Evolutionary conservation across 225 moss, liverwort and hornwort species (phyloP), one percentile per base, ranked within the genome.

Genomic region (Rhytidiadelphus loreus): DNA sequence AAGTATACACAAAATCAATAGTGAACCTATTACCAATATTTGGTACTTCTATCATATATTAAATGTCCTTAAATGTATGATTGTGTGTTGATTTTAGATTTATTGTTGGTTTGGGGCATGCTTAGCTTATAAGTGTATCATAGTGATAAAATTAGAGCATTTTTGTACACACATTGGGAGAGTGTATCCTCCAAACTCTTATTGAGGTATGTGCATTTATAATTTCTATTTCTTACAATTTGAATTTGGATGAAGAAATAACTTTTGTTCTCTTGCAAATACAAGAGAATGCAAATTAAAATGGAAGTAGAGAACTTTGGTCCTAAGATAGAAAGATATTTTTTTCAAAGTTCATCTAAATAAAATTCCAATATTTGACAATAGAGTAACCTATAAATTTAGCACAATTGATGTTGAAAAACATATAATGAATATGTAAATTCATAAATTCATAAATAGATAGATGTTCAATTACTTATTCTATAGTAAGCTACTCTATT

Each of bases 141-240:
- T 70, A 15, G 13, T 26, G 16, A 28, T 71, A 2, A 71, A 71
- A 71, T 44, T 44, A 43, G 28, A 71, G 9, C 9, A 43, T 28
- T 43, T 71, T 71, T 26, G 5, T 15, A 26, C 0, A 1, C 2
- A 5, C 41, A 0, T 70, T 41, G 0, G 1, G 3, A 41, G 14
- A 41, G 8, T 37, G 6, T 12, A 2, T 16, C 28, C 0, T 43
- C 16, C 6, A 71, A 71, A 9, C 0, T 43, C 3, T 43, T 71
- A 16, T 5, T 16, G 2, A 71, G 9, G 16, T 71, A 16, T 43
- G 9, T 71, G 3, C 16, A 28, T 28, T 3, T 9, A 28, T 71
- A 43, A 28, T 71, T 26, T 9, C 5, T 3, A 71, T 16, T 44
- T 71, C 8, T 28, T 43, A 28, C 3, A 43, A 1, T 43, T 71